phyloP scores from a whole-genome alignment of 106 monocot genomes.

The Chionographis japonica region DNA sequence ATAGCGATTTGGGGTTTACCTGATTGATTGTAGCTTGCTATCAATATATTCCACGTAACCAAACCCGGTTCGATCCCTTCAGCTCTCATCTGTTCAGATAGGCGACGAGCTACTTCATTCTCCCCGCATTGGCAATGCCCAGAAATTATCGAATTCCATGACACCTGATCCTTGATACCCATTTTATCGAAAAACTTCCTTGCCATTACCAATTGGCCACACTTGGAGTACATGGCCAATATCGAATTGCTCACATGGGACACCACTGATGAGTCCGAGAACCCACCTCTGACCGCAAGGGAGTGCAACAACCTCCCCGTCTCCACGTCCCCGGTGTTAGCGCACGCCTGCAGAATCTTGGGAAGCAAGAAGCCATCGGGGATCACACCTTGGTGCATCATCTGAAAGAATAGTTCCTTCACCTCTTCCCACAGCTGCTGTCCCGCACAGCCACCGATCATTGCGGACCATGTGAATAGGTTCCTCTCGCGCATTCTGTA shows the following conservation, averaged over 20 bases:
- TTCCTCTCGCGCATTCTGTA: constrained; percentile 59
- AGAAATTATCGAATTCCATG: constrained; percentile 91
- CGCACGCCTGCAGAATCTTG: constrained; percentile 75
- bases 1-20: constrained; percentile 47
- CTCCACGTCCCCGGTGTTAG: constrained; percentile 35
- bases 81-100: constrained; percentile 60
- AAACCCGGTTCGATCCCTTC: constrained; percentile 57
- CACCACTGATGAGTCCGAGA: constrained; percentile 20
- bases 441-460: constrained; percentile 59
- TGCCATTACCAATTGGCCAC: constrained; percentile 46
- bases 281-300: constrained; percentile 43
- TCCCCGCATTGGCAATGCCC: constrained; percentile 52
- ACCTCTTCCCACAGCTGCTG: constrained; percentile 63
- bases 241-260: constrained; percentile 61
- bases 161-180: constrained; percentile 43
- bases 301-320: constrained; percentile 68
- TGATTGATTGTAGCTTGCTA: constrained; percentile 45
- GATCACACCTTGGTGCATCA: constrained; percentile 51
- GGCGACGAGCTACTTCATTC: constrained; percentile 43
- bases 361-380: constrained; percentile 75
- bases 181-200: constrained; percentile 49
- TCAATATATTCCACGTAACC: constrained; percentile 88
- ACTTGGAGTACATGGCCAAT: constrained; percentile 80
- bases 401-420: constrained; percentile 44
- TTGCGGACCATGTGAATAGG: constrained; percentile 72